Evolutionary conservation across 2,329 filamentous ascomycete genomes (phyloP).

Genomic region (Aspergillus sp.): DNA sequence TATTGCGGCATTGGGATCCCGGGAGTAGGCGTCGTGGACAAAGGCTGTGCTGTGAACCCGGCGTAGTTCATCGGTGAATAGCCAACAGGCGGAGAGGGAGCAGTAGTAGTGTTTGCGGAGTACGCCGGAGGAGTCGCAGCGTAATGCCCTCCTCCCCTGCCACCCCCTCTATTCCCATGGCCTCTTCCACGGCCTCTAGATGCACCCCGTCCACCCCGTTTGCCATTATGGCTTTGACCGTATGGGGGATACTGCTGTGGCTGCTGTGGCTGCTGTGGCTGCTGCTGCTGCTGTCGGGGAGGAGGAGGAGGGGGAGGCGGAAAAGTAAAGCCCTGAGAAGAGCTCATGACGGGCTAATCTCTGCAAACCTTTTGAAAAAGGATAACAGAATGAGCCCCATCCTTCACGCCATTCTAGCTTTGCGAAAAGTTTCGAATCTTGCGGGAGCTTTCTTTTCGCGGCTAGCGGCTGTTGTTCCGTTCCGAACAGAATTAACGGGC

Average conservation of each 20-base stretch:
- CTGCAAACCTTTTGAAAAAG: conserved; percentile 16
- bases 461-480: conserved; percentile 13
- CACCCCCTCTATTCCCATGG: conserved; percentile 22
- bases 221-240: conserved; percentile 18
- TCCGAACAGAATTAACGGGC: conserved; percentile 9
- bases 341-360: conserved; percentile 27
- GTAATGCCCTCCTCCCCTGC: conserved; percentile 20
- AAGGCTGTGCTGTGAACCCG: conserved; percentile 20
- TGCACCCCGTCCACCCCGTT: conserved; percentile 20
- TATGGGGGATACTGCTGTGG: conserved; percentile 16
- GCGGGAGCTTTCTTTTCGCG: background rate
- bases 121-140: conserved; percentile 15
- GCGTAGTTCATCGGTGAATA: conserved; percentile 23
- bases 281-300: conserved; percentile 10
- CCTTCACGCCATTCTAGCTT: conserved; percentile 17
- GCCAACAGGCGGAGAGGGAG: conserved; percentile 15
- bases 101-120: conserved; percentile 13
- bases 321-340: conserved; percentile 37
- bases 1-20: conserved; percentile 19
- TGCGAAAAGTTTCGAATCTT: background rate
- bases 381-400: conserved; percentile 17
- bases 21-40: conserved; percentile 14
- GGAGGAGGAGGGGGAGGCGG: conserved; percentile 40
- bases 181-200: conserved; percentile 29
- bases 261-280: conserved; percentile 4